Conservation (phyloP, 306 rosid species). For the Hippophae rhamnoides region DNA sequence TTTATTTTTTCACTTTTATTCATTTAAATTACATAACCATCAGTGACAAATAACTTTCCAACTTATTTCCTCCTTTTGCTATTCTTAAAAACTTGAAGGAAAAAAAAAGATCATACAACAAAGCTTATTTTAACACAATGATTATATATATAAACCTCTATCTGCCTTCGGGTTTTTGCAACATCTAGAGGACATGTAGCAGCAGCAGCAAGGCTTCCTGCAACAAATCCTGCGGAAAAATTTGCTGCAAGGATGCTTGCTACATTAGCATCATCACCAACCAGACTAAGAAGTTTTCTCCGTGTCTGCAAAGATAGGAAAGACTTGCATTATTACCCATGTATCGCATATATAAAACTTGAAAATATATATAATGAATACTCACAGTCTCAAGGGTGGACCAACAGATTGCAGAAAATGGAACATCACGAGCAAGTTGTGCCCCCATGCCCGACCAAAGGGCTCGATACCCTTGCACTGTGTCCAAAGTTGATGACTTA, state of each 20-base stretch:
- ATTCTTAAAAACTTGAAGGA: background rate
- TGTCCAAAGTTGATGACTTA: conserved; percentile 29
- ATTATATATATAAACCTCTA: conserved; percentile 54
- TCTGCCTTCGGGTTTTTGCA: conserved; percentile 94
- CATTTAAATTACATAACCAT: too few species aligned
- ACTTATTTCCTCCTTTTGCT: background rate
- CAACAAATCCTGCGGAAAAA: conserved; percentile 85
- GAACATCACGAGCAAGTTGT: conserved; percentile 98
- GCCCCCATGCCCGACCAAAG: conserved; percentile 99
- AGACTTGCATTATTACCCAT: background rate
- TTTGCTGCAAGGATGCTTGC: conserved; percentile 70
- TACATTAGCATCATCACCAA: conserved; percentile 60
- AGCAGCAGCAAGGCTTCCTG: conserved; percentile 97
- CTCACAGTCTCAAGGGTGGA: conserved; percentile 89
- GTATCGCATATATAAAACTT: background rate
- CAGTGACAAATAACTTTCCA: background rate
- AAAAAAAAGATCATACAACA: too few species aligned
- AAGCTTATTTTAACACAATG: background rate
- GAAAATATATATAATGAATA: conserved; percentile 7
- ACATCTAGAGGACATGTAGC: conserved; percentile 97
- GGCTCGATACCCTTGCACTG: conserved; percentile 69
- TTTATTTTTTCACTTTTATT: too few species aligned
- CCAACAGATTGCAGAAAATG: conserved; percentile 97
- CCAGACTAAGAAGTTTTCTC: conserved; percentile 62
- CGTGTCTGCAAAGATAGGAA: conserved; percentile 36